These are phyloP conservation scores for Cyphellophora attinorum DNA, from an alignment of 2,329 filamentous ascomycete species.

Conservation along the genomic window DNA sequence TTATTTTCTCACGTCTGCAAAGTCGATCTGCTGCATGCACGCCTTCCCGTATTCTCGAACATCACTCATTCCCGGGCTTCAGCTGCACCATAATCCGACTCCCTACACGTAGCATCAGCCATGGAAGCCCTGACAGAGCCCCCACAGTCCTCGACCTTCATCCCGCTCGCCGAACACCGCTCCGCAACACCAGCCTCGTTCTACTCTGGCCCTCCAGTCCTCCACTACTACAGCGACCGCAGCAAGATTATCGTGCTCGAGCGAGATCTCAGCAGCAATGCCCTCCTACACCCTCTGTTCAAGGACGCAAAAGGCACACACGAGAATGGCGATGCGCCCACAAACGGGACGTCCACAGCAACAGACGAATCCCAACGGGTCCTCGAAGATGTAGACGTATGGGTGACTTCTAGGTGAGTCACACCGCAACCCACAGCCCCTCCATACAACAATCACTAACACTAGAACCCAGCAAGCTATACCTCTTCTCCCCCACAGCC, in stretches of 20 bases:
- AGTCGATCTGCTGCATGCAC: too few species aligned
- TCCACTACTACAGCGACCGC: constrained; percentile 36
- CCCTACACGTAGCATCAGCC: too few species aligned
- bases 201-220: constrained; percentile 34
- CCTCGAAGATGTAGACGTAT: constrained; percentile 32
- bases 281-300: constrained; percentile 21
- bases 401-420: constrained; percentile 39
- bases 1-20: too few species aligned
- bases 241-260: constrained; percentile 35
- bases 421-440: neutral
- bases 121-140: constrained; percentile 34
- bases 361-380: constrained; percentile 18
- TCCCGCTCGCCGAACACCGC: constrained; percentile 35
- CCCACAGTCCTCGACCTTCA: constrained; percentile 30
- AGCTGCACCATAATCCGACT: too few species aligned
- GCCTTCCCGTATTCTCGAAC: too few species aligned
- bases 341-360: constrained; percentile 3
- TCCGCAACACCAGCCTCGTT: constrained; percentile 39
- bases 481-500: constrained; percentile 28
- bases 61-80: too few species aligned
- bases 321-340: constrained; percentile 9
- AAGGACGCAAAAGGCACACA: constrained; percentile 10
- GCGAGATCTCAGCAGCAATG: constrained; percentile 26
- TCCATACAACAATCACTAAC: constrained; percentile 4
- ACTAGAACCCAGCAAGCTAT: constrained; percentile 29